Percentiles rank a stretch among this genome's conserved stretches.
Conservation (phyloP, 805 yeast genomes). For the Scheffersomyces spartinae region DNA sequence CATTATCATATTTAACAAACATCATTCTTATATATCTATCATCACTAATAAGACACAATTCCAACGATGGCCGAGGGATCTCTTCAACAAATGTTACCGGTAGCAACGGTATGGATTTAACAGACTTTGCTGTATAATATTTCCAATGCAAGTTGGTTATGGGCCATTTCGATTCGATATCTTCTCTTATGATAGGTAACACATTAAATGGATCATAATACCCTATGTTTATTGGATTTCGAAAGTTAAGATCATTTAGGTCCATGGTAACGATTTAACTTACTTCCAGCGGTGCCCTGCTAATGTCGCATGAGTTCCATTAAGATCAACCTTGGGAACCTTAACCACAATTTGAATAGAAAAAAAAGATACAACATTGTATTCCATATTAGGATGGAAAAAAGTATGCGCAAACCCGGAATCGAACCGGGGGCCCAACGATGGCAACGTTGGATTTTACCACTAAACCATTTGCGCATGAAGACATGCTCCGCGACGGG, state of each 20-base stretch:
- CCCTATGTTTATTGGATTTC: conserved; percentile 31
- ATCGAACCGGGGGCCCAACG: too few species aligned
- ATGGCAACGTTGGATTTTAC: too few species aligned
- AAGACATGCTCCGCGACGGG: too few species aligned
- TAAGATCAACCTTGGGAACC: too few species aligned
- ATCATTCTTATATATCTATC: conserved; percentile 55
- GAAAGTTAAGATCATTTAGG: conserved; percentile 2
- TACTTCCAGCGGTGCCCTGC: too few species aligned
- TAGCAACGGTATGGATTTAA: conserved; percentile 53
- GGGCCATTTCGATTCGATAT: conserved; percentile 36
- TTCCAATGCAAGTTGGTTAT: conserved; percentile 67
- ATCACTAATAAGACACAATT: conserved; percentile 6
- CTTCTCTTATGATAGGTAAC: conserved; percentile 31
- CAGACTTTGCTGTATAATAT: conserved; percentile 32
- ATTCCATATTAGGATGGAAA: too few species aligned
- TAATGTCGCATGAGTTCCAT: too few species aligned
- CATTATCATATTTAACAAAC: conserved; percentile 50
- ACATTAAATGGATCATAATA: conserved; percentile 70
- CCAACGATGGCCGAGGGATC: conserved; percentile 23
- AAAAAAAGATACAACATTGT: too few species aligned
- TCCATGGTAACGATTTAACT: too few species aligned
- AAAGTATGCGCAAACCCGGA: too few species aligned
- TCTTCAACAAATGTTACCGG: conserved; percentile 48
- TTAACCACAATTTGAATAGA: too few species aligned
- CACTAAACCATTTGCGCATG: too few species aligned